These are phyloP conservation scores for Colletotrichum sp. DNA, from an alignment of 2,329 filamentous ascomycete genomes.

Conservation along the genomic window DNA sequence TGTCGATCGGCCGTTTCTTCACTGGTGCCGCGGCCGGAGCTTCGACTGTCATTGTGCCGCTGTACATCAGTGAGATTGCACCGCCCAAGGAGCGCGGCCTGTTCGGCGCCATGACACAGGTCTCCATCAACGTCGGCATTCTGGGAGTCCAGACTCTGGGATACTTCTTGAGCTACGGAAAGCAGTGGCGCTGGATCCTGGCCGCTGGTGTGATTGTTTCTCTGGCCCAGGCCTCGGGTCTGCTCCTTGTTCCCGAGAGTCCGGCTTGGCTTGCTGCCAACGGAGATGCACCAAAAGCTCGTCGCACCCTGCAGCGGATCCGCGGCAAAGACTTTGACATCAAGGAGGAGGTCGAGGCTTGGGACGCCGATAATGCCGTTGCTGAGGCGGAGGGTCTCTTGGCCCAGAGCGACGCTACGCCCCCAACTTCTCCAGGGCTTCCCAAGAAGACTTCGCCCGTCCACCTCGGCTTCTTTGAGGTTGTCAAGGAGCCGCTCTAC, in stretches of 20 bases:
- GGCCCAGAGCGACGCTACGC: conserved; percentile 29
- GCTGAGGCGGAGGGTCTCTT: conserved; percentile 78
- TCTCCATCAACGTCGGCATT: conserved; percentile 93
- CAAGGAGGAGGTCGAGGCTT: conserved; percentile 72
- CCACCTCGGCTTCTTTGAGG: conserved; percentile 67
- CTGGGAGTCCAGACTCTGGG: conserved; percentile 83
- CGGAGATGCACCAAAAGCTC: conserved; percentile 65
- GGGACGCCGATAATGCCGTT: conserved; percentile 48
- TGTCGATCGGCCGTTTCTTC: conserved; percentile 78
- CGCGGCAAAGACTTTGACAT: conserved; percentile 74
- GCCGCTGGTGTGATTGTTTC: conserved; percentile 75
- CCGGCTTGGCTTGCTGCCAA: conserved; percentile 84
- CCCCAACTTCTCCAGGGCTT: conserved; percentile 25
- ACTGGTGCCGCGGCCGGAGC: conserved; percentile 87
- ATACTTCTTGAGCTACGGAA: conserved; percentile 82
- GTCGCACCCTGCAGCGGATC: conserved; percentile 74
- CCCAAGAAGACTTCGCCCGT: conserved; percentile 26
- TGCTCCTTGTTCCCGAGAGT: conserved; percentile 84
- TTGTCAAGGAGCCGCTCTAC: conserved; percentile 71
- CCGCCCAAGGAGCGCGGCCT: conserved; percentile 77
- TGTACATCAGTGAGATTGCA: conserved; percentile 93
- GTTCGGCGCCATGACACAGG: conserved; percentile 85
- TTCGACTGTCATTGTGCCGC: conserved; percentile 88
- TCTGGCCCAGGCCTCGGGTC: conserved; percentile 67
- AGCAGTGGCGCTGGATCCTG: conserved; percentile 84